Conservation (phyloP, 768 basidiomycete genomes). For the Cyathus striatus region DNA sequence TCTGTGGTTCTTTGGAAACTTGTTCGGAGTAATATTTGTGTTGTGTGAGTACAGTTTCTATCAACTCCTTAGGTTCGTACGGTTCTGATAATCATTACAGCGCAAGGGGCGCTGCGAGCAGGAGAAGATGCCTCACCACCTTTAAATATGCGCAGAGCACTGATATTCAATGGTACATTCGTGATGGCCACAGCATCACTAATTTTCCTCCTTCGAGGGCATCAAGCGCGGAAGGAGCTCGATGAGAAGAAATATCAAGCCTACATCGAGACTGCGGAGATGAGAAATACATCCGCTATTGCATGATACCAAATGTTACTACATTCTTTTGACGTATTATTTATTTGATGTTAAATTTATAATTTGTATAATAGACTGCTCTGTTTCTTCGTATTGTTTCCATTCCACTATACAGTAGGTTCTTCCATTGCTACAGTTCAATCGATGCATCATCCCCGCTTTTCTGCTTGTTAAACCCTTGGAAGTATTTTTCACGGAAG, state of each 20-base stretch:
- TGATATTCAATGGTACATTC: slow-evolving; percentile 62
- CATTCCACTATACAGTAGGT: neutral
- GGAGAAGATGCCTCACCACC: slow-evolving; percentile 59
- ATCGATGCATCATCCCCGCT: neutral
- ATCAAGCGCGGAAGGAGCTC: slow-evolving; percentile 54
- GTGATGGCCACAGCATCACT: slow-evolving; percentile 31
- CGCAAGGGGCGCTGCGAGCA: slow-evolving; percentile 64
- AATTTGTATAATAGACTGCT: neutral
- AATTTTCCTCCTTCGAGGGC: slow-evolving; percentile 52
- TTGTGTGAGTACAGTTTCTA: slow-evolving; percentile 38
- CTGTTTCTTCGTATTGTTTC: neutral
- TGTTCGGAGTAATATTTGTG: slow-evolving; percentile 57
- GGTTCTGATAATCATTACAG: slow-evolving; percentile 25
- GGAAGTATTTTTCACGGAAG: slow-evolving; percentile 86
- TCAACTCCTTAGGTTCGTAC: neutral
- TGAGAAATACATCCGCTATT: too few relatives aligned
- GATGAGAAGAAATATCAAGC: slow-evolving; percentile 49
- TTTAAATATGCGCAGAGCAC: slow-evolving; percentile 61
- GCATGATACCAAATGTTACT: too few relatives aligned
- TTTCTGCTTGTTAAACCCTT: slow-evolving; percentile 53
- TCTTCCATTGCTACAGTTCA: too few relatives aligned
- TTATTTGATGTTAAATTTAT: neutral
- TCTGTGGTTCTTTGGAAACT: slow-evolving; percentile 71
- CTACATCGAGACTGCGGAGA: too few relatives aligned
- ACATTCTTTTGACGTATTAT: too few relatives aligned